phyloP scores from a whole-genome alignment of 805 yeast genomes.

The Monosporozyma servazzii region DNA sequence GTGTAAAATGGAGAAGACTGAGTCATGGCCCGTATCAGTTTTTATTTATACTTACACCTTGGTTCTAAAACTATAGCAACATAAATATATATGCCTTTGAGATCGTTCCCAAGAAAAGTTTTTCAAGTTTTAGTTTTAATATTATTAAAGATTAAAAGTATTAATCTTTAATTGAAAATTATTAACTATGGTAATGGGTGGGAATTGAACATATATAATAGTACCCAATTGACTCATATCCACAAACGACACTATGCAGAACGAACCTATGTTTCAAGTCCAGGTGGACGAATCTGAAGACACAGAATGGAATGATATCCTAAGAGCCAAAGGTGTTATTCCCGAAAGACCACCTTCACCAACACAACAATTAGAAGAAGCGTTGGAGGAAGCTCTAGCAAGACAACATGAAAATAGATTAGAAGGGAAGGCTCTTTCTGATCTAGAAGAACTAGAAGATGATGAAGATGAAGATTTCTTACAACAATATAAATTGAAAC shows the following conservation, averaged over 20 bases:
- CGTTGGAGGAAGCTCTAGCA: conserved; percentile 70
- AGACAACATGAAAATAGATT: conserved; percentile 76
- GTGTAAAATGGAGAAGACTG: neutral
- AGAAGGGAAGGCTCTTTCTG: conserved; percentile 68
- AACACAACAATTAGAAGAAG: conserved; percentile 77
- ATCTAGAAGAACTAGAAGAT: conserved; percentile 79
- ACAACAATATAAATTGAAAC: conserved; percentile 62
- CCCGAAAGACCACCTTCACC: conserved; percentile 91
- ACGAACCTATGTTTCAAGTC: conserved; percentile 59
- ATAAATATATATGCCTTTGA: no score
- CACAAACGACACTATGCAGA: conserved; percentile 27
- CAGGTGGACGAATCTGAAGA: conserved; percentile 94
- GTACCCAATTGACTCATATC: no score
- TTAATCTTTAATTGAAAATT: neutral
- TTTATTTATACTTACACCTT: neutral
- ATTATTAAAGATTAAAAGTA: no score
- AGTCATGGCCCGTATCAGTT: neutral
- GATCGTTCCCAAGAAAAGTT: no score
- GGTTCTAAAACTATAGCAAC: neutral
- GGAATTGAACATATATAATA: no score
- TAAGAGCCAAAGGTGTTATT: conserved; percentile 80
- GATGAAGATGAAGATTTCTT: conserved; percentile 91
- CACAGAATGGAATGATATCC: conserved; percentile 97
- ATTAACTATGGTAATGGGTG: no score
- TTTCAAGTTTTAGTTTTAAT: no score